phyloP scores from a whole-genome alignment of 2,329 filamentous ascomycete genomes.

The Ascocoryne sarcoides region DNA sequence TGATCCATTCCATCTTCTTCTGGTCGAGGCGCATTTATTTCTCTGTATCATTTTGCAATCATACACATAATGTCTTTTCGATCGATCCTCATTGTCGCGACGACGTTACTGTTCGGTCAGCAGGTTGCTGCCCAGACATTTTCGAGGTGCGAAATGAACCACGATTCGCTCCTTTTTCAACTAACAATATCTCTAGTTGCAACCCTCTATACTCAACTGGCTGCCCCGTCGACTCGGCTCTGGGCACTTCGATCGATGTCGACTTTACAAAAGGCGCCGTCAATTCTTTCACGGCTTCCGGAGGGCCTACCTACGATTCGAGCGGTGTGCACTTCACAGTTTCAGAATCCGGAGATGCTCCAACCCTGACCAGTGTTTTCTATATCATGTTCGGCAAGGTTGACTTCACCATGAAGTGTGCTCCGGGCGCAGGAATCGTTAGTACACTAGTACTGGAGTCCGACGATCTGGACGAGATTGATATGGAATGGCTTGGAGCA shows the following conservation, averaged over 20 bases:
- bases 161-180: not conserved
- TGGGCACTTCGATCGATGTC: constrained; percentile 73
- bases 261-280: constrained; percentile 75
- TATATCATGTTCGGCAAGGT: constrained; percentile 99
- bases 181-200: constrained; percentile 33
- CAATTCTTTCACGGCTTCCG: constrained; percentile 66
- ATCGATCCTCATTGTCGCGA: constrained; percentile 14
- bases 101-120: constrained; percentile 14
- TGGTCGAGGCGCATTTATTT: constrained; percentile 3
- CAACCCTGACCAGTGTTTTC: constrained; percentile 81
- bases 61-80: constrained; percentile 23
- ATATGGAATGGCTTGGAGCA: constrained; percentile 91
- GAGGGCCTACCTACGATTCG: constrained; percentile 61
- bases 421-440: constrained; percentile 84
- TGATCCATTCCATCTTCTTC: not conserved
- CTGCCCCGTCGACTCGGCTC: constrained; percentile 69
- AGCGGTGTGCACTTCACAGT: constrained; percentile 81
- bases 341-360: constrained; percentile 67
- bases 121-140: constrained; percentile 40
- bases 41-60: constrained; percentile 11
- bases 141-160: not conserved
- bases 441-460: constrained; percentile 88
- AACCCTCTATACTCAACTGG: constrained; percentile 42
- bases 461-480: constrained; percentile 89
- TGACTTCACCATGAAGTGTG: constrained; percentile 75